Base-by-base conservation (phyloP, 2,329 filamentous ascomycete genomes). In the Lithohypha guttulata region DNA sequence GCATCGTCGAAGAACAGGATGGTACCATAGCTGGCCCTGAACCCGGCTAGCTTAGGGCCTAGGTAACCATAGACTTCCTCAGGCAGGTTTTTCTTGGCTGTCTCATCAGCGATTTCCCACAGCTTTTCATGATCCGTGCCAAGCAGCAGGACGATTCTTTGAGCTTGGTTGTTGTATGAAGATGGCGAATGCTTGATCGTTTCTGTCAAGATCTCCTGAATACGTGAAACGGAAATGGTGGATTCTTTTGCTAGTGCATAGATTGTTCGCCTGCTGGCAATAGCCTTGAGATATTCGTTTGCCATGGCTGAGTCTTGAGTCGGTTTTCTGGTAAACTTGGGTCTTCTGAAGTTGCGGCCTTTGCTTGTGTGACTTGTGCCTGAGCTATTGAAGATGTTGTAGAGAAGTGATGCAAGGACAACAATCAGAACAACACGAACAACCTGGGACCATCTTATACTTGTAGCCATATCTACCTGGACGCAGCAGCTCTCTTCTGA, bases 1-100 rank as follows among this genome's bases (percentile, higher is more conserved):
- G 77, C 71, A 66, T 93, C 84, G 64, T 84, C 79, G 68, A 83
- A 93, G 75, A 93, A 94, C 53, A 95, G 75, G 53, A 84, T 80
- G 38, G 84, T 83, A 51, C 84, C 87, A 51, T 86, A 84, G 14
- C 63, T 84, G 41, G 58, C 77, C 63, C 44, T 43, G 40, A 45
- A 51, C 23, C 46, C 46, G 15, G 42, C 35, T 9, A 50, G 35
- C 17, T 27, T 33, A 2, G 37, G 15, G 10, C 44, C 36, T 25
- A 39, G 20, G 35, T 39, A 25, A 19, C 42, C 13, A 25, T 30
- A 19, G 22, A 35, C 28, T 15, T 44, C 23, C 3, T 62, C 68
- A 20, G 81, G 75, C 17, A 91, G 77, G 43, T 86, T 72, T 15
- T 68, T 66, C 65, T 79, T 77, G 42, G 89, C 69, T 10, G 35